Conservation (phyloP, 2,329 filamentous ascomycete genomes). For the Pseudocercospora ulei region DNA sequence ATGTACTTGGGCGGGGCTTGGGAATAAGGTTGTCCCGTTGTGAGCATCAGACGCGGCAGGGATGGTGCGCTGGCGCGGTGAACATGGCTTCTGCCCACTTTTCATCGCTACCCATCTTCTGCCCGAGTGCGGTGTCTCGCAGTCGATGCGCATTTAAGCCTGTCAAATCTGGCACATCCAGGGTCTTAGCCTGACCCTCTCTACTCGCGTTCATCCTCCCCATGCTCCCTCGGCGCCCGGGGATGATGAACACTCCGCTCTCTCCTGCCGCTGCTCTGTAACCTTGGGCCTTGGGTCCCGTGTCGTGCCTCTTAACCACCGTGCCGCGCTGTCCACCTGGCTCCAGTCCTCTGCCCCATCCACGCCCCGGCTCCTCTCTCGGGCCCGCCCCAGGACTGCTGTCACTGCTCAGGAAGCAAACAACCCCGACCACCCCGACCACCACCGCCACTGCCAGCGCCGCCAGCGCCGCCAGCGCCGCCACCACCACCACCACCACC, state of each 20-base stretch:
- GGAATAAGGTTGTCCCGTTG: constrained; percentile 5
- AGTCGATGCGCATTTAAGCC: constrained; percentile 8
- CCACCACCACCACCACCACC: not conserved
- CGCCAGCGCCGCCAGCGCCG: constrained; percentile 1
- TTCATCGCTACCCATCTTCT: constrained; percentile 1
- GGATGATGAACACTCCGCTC: constrained; percentile 19
- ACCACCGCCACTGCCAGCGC: not conserved
- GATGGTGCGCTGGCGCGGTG: constrained; percentile 1
- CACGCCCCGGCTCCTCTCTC: not conserved
- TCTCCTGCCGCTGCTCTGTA: constrained; percentile 18
- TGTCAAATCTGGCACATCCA: constrained; percentile 9
- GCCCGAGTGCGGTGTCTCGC: constrained; percentile 4
- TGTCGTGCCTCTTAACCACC: constrained; percentile 7
- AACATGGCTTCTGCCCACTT: constrained; percentile 8
- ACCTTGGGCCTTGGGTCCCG: constrained; percentile 19
- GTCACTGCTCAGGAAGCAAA: constrained; percentile 1
- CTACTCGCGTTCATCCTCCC: constrained; percentile 9
- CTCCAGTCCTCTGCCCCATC: constrained; percentile 3
- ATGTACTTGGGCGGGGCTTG: constrained; percentile 1
- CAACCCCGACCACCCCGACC: not conserved
- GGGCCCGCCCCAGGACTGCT: no score
- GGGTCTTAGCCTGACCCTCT: constrained; percentile 11
- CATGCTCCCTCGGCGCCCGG: constrained; percentile 18
- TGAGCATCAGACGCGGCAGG: constrained; percentile 5
- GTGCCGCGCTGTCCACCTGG: constrained; percentile 9